These are phyloP conservation scores for Pinus tabuliformis DNA, from an alignment of 75 land plant species.

Conservation along the genomic window DNA sequence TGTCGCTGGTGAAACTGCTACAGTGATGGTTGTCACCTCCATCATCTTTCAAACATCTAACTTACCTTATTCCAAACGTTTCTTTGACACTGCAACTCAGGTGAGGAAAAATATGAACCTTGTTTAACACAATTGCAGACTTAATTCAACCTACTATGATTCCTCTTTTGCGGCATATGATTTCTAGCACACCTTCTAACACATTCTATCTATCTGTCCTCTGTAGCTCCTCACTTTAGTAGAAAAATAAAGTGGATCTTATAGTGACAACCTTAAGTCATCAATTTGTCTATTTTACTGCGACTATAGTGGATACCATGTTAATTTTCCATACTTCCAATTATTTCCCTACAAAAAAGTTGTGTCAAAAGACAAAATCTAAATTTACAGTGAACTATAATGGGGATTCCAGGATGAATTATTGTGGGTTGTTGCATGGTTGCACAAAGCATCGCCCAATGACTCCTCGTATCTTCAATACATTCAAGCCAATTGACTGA, in stretches of 20 bases:
- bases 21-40: constrained; percentile 74
- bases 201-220: neutral
- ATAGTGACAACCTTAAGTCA: constrained; percentile 71
- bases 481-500: constrained; percentile 58
- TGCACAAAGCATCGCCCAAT: constrained; percentile 51
- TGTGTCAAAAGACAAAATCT: neutral
- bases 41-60: constrained; percentile 50
- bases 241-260: constrained; percentile 68
- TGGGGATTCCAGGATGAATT: constrained; percentile 67
- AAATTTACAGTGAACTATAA: neutral
- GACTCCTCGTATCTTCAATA: constrained; percentile 38
- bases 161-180: neutral
- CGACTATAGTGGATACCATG: constrained; percentile 85
- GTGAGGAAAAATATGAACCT: neutral
- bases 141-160: too few species aligned
- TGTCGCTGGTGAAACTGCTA: constrained; percentile 73
- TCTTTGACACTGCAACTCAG: constrained; percentile 25
- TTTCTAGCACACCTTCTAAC: neutral
- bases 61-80: constrained; percentile 22
- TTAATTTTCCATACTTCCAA: constrained; percentile 6
- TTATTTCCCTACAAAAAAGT: neutral
- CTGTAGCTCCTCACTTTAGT: constrained; percentile 82
- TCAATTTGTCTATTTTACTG: constrained; percentile 87
- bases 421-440: constrained; percentile 95
- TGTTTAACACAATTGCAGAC: neutral